Evolutionary conservation across 2,329 filamentous ascomycete genomes (phyloP).

Genomic region (Ascomycota sp.): DNA sequence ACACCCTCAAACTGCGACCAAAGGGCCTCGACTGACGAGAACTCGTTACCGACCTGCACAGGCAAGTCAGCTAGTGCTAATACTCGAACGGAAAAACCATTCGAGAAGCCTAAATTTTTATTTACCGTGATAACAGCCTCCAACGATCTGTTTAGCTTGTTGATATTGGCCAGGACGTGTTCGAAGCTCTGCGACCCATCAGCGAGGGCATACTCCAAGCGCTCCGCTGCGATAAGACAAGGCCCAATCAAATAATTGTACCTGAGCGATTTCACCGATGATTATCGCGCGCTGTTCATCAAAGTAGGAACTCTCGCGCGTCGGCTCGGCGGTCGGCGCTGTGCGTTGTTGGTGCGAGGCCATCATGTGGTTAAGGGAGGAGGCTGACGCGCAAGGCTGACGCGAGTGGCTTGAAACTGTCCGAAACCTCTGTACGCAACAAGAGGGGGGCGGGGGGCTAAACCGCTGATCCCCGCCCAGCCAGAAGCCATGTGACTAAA

Average conservation of each 20-base stretch:
- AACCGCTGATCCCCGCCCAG: neutral
- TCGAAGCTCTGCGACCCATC: slow-evolving; percentile 42
- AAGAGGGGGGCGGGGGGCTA: neutral
- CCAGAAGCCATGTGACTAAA: too few species aligned
- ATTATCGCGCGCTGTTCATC: slow-evolving; percentile 56
- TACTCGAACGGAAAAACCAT: too few species aligned
- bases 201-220: neutral
- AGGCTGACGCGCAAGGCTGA: neutral
- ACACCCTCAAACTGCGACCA: slow-evolving; percentile 97
- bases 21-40: slow-evolving; percentile 85
- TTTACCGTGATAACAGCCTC: slow-evolving; percentile 73
- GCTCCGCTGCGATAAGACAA: neutral
- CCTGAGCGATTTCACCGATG: slow-evolving; percentile 52
- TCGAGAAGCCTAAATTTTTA: too few species aligned
- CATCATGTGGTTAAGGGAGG: neutral
- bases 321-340: slow-evolving; percentile 8
- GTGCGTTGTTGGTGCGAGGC: slow-evolving; percentile 9
- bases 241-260: slow-evolving; percentile 11
- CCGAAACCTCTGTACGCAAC: neutral
- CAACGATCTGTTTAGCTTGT: slow-evolving; percentile 78
- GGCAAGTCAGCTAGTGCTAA: neutral
- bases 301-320: slow-evolving; percentile 39
- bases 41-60: slow-evolving; percentile 72
- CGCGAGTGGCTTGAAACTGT: too few species aligned
- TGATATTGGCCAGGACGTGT: slow-evolving; percentile 85